Percentiles rank a stretch among this genome's conserved stretches.
Conservation (phyloP, 2,329 filamentous ascomycete species). For the Phialophora verrucosa region DNA sequence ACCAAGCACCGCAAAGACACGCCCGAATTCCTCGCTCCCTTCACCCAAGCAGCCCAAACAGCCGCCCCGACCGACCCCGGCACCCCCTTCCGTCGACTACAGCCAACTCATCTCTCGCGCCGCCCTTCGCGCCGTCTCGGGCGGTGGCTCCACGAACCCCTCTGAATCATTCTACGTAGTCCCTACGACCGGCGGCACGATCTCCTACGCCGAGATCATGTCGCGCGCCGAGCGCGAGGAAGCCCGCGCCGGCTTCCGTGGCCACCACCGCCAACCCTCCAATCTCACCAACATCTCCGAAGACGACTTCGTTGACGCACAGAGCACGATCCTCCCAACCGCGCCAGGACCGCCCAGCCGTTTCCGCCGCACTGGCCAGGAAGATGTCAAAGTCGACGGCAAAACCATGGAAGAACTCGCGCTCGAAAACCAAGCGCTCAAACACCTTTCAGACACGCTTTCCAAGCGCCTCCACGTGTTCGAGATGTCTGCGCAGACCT, state of each 20-base stretch:
- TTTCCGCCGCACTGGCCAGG: constrained; percentile 24
- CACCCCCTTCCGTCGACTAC: constrained; percentile 69
- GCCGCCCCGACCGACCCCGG: constrained; percentile 23
- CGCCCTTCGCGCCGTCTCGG: constrained; percentile 76
- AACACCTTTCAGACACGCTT: constrained; percentile 82
- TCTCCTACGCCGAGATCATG: constrained; percentile 90
- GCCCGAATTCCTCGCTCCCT: constrained; percentile 22
- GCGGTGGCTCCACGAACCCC: constrained; percentile 64
- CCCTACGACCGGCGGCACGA: constrained; percentile 85
- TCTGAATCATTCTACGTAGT: constrained; percentile 89
- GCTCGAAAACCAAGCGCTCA: constrained; percentile 84
- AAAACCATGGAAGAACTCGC: constrained; percentile 87
- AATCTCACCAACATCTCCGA: constrained; percentile 68
- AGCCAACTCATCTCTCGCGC: constrained; percentile 84
- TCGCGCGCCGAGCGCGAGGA: constrained; percentile 57
- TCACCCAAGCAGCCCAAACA: constrained; percentile 25
- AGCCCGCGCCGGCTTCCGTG: constrained; percentile 39
- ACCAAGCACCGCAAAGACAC: constrained; percentile 39
- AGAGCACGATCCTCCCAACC: constrained; percentile 61
- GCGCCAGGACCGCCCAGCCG: constrained; percentile 42
- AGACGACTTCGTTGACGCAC: constrained; percentile 89
- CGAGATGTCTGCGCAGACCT: constrained; percentile 88
- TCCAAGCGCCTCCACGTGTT: constrained; percentile 89
- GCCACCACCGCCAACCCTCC: constrained; percentile 43
- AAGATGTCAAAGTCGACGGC: constrained; percentile 41